A percentile compares a stretch with the other conserved stretches of the same genome.
Conservation (phyloP, 805 yeast species). For the Metschnikowia lachancei region DNA sequence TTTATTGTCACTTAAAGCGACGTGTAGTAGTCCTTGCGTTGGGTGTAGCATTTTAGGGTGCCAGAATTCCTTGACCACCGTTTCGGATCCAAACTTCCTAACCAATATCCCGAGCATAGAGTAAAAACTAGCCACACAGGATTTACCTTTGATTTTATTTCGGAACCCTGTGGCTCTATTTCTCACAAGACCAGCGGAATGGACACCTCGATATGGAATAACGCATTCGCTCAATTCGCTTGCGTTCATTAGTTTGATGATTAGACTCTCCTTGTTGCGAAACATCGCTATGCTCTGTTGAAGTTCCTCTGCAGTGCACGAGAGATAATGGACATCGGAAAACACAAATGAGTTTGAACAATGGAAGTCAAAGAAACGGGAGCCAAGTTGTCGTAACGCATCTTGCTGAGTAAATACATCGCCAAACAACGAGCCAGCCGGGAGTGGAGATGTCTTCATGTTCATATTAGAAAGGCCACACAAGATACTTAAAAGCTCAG, state of each 20-base stretch:
- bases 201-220: constrained; percentile 34
- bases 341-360: constrained; percentile 29
- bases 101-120: constrained; percentile 37
- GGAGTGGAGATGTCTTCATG: constrained; percentile 8
- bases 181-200: constrained; percentile 20
- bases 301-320: constrained; percentile 30
- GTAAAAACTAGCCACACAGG: constrained; percentile 37
- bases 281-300: constrained; percentile 24
- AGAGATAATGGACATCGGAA: constrained; percentile 27
- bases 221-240: constrained; percentile 27
- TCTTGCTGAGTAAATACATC: constrained; percentile 12
- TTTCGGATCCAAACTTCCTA: constrained; percentile 27
- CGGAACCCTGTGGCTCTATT: constrained; percentile 15
- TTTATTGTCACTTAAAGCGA: constrained; percentile 12
- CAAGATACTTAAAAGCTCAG: constrained; percentile 28
- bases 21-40: constrained; percentile 29
- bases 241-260: constrained; percentile 34
- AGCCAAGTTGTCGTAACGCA: constrained; percentile 29
- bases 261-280: constrained; percentile 16
- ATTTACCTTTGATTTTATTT: constrained; percentile 19
- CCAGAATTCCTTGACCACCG: constrained; percentile 22
- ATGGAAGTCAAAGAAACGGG: constrained; percentile 23
- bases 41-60: constrained; percentile 15
- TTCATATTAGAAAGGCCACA: constrained; percentile 31
- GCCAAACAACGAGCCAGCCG: constrained; percentile 12